phyloP scores from a whole-genome alignment of 1,284 basidiomycete species.

The Meira miltonrushii region DNA sequence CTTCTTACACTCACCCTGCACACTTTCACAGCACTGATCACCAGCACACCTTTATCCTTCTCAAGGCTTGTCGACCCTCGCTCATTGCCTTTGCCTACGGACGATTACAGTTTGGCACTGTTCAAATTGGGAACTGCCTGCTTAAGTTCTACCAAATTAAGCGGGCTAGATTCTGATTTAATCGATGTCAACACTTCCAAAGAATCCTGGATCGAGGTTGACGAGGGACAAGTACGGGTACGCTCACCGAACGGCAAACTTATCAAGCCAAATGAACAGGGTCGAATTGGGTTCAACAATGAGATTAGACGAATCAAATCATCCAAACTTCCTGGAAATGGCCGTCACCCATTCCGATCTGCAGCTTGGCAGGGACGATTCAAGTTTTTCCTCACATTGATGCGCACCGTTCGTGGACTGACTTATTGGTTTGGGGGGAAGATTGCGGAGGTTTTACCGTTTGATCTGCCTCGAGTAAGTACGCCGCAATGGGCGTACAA shows the following conservation, averaged over 20 bases:
- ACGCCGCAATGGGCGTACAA: slow-evolving; percentile 21
- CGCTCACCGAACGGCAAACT: background rate
- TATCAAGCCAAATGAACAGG: background rate
- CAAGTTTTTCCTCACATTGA: background rate
- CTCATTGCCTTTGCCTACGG: slow-evolving; percentile 25
- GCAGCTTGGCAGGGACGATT: background rate
- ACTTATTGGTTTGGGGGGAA: slow-evolving; percentile 1
- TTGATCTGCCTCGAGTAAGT: slow-evolving; percentile 19
- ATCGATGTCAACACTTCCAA: slow-evolving; percentile 25
- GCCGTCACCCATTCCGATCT: background rate
- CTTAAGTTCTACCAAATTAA: slow-evolving; percentile 42
- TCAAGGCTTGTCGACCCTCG: slow-evolving; percentile 2
- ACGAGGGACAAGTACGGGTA: slow-evolving; percentile 9
- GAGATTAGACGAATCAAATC: slow-evolving; percentile 6
- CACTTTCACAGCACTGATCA: slow-evolving; percentile 38
- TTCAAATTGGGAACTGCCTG: slow-evolving; percentile 47
- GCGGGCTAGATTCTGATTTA: slow-evolving; percentile 36
- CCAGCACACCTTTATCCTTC: slow-evolving; percentile 20
- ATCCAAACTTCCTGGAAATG: background rate
- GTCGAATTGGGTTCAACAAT: slow-evolving; percentile 3
- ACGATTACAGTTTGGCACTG: slow-evolving; percentile 43
- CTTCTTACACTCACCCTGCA: slow-evolving; percentile 35
- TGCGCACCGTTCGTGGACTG: background rate
- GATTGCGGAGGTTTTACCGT: slow-evolving; percentile 5
- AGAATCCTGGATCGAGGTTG: slow-evolving; percentile 41